phyloP scores from a whole-genome alignment of 495 filamentous ascomycete species.

The Lasiosphaeris hirsuta region DNA sequence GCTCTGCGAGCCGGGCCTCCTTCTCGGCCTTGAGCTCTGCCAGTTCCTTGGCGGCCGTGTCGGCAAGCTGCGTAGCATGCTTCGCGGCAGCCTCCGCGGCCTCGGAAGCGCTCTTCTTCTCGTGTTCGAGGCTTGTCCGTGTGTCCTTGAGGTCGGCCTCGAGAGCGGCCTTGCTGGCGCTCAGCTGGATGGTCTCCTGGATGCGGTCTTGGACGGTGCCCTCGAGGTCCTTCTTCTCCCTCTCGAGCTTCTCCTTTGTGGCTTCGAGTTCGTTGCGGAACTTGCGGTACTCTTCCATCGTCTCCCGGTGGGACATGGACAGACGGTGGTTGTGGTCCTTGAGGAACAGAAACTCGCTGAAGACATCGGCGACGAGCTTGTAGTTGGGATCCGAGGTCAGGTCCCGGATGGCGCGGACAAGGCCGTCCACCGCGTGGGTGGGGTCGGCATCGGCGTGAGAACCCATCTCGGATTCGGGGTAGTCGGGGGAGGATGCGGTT shows the following conservation, averaged over 20 bases:
- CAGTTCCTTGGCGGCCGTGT: constrained; percentile 9
- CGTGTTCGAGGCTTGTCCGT: constrained; percentile 16
- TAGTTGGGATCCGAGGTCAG: constrained; percentile 37
- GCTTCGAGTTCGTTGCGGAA: constrained; percentile 36
- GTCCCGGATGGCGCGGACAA: constrained; percentile 37
- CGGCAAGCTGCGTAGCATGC: constrained; percentile 9
- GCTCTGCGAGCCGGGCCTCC: constrained; percentile 4
- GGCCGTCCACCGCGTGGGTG: constrained; percentile 32
- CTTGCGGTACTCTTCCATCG: constrained; percentile 35
- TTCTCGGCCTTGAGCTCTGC: constrained; percentile 8
- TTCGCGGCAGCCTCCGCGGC: constrained; percentile 19
- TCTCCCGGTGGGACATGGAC: constrained; percentile 30
- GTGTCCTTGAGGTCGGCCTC: constrained; percentile 29
- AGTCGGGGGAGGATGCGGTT: constrained; percentile 8
- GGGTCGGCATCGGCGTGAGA: constrained; percentile 25
- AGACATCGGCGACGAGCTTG: constrained; percentile 39
- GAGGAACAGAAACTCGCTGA: constrained; percentile 36
- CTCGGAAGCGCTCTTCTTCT: constrained; percentile 13
- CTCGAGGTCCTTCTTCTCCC: constrained; percentile 32
- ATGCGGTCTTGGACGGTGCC: constrained; percentile 25
- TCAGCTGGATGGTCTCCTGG: constrained; percentile 29
- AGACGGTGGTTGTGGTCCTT: constrained; percentile 37
- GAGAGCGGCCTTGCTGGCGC: constrained; percentile 20
- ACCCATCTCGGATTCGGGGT: constrained; percentile 18
- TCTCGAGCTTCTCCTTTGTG: constrained; percentile 22